Evolutionary conservation across 2,329 filamentous ascomycete species (phyloP).

Genomic region (Phyllosticta citriasiana): DNA sequence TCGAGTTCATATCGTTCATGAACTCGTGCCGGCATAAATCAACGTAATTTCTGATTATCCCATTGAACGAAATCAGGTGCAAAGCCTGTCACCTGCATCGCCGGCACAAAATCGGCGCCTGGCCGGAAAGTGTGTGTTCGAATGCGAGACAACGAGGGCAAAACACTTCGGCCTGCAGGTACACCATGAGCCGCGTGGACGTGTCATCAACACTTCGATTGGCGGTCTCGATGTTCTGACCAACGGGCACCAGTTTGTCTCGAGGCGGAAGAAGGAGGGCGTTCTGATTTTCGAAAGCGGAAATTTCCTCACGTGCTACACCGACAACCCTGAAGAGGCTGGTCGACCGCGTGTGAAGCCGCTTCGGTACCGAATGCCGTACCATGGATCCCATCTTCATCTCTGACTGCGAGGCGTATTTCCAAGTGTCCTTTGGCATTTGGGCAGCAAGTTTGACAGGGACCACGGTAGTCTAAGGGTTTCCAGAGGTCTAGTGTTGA

Average conservation of each 20-base stretch:
- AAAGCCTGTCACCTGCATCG: background rate
- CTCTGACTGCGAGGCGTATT: conserved; percentile 13
- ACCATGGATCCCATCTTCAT: conserved; percentile 47
- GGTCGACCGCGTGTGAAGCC: conserved; percentile 31
- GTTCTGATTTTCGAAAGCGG: conserved; percentile 28
- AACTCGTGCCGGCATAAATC: too few species aligned
- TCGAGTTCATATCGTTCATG: too few species aligned
- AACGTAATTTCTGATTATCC: background rate
- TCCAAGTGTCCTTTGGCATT: conserved; percentile 14
- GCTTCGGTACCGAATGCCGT: conserved; percentile 24
- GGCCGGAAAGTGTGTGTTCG: background rate
- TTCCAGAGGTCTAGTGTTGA: conserved; percentile 18
- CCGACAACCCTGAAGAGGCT: conserved; percentile 41
- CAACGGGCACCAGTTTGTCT: background rate
- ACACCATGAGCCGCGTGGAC: conserved; percentile 4
- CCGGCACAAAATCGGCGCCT: background rate
- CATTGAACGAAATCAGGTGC: background rate
- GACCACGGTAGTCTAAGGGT: conserved; percentile 16
- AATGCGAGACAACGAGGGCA: background rate
- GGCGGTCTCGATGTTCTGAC: conserved; percentile 2
- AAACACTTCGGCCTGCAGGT: conserved; percentile 5
- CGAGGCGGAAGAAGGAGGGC: background rate
- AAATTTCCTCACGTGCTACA: conserved; percentile 43
- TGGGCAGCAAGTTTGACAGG: conserved; percentile 14
- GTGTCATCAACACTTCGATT: background rate